Base-by-base conservation (phyloP, 2,329 filamentous ascomycete species). In the Fusarium poae region DNA sequence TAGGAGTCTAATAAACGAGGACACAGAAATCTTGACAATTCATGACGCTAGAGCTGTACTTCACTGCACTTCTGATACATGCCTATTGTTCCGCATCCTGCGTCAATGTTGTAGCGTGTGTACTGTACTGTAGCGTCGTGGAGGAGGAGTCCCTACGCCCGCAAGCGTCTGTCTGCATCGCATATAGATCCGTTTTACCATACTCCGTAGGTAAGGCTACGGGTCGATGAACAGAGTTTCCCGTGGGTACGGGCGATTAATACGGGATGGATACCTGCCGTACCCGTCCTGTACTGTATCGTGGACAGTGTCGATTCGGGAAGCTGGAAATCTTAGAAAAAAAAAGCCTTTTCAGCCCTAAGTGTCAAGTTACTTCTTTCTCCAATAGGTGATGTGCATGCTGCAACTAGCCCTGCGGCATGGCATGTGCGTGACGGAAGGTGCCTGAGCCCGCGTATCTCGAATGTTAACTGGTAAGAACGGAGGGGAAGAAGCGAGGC, bases 371-470 rank as follows among this genome's bases (percentile, higher is more conserved):
- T 37, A 55, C 65, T 30, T 35, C 34, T 23, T 69, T 68, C 66
- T 69, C 56, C 44, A 69, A 70, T 40, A 45, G 67, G 67, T 64
- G 54, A 70, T 56, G 42, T 70, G 67, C 67, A 70, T 70, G 25
- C 67, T 70, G 67, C 63, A 63, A 68, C 59, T 40, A 70, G 67
- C 67, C 67, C 55, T 60, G 67, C 63, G 58, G 48, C 63, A 68
- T 58, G 60, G 60, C 45, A 58, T 64, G 59, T 64, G 45, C 62
- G 60, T 65, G 53, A 63, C 58, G 55, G 44, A 49, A 70, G 46
- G 57, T 67, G 58, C 58, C 65, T 68, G 56, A 57, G 21, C 54
- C 67, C 67, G 67, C 67, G 54, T 70, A 70, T 70, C 43, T 55
- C 49, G 63, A 68, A 68, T 43, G 29, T 35, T 68, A 62, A 70